Conservation (phyloP, 2,329 filamentous ascomycete genomes). For the Penicillium italicum region DNA sequence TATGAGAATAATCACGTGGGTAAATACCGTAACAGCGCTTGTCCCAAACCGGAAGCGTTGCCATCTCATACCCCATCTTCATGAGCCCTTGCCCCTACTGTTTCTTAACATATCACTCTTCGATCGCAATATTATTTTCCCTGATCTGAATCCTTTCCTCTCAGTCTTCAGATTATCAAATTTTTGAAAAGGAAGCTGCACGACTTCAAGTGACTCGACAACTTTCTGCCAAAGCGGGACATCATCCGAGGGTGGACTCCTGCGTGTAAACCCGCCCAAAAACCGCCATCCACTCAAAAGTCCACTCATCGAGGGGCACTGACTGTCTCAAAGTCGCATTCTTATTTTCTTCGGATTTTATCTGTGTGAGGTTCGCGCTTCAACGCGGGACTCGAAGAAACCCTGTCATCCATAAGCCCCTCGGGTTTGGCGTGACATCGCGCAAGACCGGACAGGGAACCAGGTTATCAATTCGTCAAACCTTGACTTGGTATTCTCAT, state of each 20-base stretch:
- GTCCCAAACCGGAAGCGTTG: constrained; percentile 20
- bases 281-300: constrained; percentile 31
- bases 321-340: constrained; percentile 36
- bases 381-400: constrained; percentile 47
- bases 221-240: constrained; percentile 36
- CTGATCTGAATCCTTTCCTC: background rate
- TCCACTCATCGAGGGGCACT: constrained; percentile 53
- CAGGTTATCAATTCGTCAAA: constrained; percentile 13
- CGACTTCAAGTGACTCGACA: constrained; percentile 29
- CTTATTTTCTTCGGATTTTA: constrained; percentile 48
- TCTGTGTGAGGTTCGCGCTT: constrained; percentile 45
- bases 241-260: constrained; percentile 36
- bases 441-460: constrained; percentile 44
- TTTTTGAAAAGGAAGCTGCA: background rate
- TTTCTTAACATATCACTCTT: constrained; percentile 7
- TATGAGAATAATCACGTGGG: constrained; percentile 14
- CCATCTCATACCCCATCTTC: constrained; percentile 17
- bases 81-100: constrained; percentile 4
- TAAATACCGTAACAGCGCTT: constrained; percentile 24
- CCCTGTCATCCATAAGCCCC: constrained; percentile 44
- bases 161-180: constrained; percentile 2
- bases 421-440: constrained; percentile 45
- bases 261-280: constrained; percentile 29
- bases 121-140: background rate
- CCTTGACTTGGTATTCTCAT: constrained; percentile 1